phyloP scores from a whole-genome alignment of 139 green algal genomes.

The Astrephomene gubernaculifera region DNA sequence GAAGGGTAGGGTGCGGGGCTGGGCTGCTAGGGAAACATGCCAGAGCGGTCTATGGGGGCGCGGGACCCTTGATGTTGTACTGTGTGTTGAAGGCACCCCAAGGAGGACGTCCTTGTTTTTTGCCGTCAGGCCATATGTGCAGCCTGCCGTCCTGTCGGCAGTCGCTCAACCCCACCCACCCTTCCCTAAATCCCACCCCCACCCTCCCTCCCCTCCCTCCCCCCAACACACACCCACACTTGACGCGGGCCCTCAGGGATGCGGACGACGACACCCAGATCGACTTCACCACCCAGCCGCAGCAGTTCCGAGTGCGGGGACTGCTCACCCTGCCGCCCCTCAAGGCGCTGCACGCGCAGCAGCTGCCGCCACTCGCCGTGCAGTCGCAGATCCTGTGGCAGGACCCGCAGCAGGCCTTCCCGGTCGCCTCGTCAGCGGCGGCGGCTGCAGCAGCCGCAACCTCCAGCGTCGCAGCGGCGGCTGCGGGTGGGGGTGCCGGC shows the following conservation, averaged over 20 bases:
- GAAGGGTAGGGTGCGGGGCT: constrained; percentile 3
- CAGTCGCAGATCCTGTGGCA: constrained; percentile 2
- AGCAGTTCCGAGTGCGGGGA: constrained; percentile 47
- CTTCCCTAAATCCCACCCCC: too few species aligned
- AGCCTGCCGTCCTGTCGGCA: too few species aligned
- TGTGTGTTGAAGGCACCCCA: too few species aligned
- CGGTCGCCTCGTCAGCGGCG: too few species aligned
- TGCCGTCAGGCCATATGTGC: too few species aligned
- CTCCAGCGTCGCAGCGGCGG: neutral
- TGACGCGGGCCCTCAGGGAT: too few species aligned
- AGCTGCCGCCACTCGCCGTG: constrained; percentile 36
- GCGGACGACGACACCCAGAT: constrained; percentile 35
- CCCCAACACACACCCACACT: neutral
- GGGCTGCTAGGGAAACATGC: too few species aligned
- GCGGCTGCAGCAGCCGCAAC: neutral
- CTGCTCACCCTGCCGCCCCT: constrained; percentile 52
- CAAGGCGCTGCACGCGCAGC: constrained; percentile 20
- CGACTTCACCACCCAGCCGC: constrained; percentile 51
- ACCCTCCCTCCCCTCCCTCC: neutral
- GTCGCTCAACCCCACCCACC: too few species aligned
- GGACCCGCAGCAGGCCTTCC: too few species aligned
- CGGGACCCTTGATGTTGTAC: too few species aligned
- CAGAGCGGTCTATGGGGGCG: too few species aligned
- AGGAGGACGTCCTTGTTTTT: too few species aligned
- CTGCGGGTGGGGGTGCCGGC: neutral